These are phyloP conservation scores for Ogataea henricii DNA, from an alignment of 805 yeast species.

Conservation along the genomic window DNA sequence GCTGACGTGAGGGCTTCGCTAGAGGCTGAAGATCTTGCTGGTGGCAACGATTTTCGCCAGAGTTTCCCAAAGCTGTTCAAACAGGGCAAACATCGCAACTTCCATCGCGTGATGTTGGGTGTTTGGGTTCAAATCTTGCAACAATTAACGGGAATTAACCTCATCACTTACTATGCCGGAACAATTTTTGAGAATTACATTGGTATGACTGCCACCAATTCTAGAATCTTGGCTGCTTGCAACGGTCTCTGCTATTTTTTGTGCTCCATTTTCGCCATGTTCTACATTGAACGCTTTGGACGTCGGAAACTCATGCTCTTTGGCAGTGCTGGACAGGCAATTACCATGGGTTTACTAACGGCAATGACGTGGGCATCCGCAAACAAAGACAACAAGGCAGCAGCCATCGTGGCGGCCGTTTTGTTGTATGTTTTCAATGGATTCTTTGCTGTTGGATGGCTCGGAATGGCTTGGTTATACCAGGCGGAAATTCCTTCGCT, in stretches of 20 bases:
- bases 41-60: conserved; percentile 26
- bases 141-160: conserved; percentile 57
- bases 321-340: conserved; percentile 42
- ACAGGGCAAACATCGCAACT: conserved; percentile 46
- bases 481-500: conserved; percentile 63
- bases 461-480: conserved; percentile 53
- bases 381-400: conserved; percentile 28
- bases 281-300: conserved; percentile 47
- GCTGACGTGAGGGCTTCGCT: conserved; percentile 24
- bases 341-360: conserved; percentile 47
- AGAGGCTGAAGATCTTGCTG: conserved; percentile 21
- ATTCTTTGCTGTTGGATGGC: conserved; percentile 50
- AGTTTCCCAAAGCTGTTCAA: conserved; percentile 34
- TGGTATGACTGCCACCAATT: conserved; percentile 43
- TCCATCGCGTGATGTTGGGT: conserved; percentile 50
- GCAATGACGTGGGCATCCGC: conserved; percentile 37
- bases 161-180: conserved; percentile 60
- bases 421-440: conserved; percentile 49
- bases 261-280: conserved; percentile 44
- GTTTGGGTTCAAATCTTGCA: conserved; percentile 48
- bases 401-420: conserved; percentile 49
- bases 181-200: conserved; percentile 51
- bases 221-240: conserved; percentile 38
- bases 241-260: conserved; percentile 26
- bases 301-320: conserved; percentile 39